phyloP scores from a whole-genome alignment of 1,284 basidiomycete genomes.

The Cryptococcus floricola region DNA sequence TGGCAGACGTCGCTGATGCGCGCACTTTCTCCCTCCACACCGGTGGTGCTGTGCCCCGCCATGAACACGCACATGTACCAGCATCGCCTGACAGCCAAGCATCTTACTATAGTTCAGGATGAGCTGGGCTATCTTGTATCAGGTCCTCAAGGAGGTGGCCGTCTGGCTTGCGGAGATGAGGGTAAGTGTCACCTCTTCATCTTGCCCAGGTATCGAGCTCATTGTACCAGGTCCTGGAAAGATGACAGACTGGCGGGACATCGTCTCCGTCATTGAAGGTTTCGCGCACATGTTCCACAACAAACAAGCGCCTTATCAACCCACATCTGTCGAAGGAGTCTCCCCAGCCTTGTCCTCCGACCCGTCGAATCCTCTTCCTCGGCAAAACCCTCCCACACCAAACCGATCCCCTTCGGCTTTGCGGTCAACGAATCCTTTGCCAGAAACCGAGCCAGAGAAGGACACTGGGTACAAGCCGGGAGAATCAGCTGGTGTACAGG shows the following conservation, averaged over 20 bases:
- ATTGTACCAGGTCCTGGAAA: conserved; percentile 70
- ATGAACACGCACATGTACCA: conserved; percentile 99
- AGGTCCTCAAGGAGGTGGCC: conserved; percentile 58
- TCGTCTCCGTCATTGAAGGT: neutral
- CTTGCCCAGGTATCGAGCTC: neutral
- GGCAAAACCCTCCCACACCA: conserved; percentile 5
- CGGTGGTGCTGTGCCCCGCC: conserved; percentile 87
- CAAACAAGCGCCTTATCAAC: neutral
- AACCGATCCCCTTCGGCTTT: neutral
- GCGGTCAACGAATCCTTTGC: neutral
- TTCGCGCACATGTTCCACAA: neutral
- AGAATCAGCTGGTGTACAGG: neutral
- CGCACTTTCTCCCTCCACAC: conserved; percentile 73
- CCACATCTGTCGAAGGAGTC: conserved; percentile 66
- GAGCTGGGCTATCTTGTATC: conserved; percentile 73
- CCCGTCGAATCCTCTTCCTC: conserved; percentile 50
- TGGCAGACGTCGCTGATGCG: conserved; percentile 81
- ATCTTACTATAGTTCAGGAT: conserved; percentile 66
- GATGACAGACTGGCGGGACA: conserved; percentile 76
- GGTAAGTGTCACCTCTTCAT: conserved; percentile 56
- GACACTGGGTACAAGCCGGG: neutral
- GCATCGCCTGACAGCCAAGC: conserved; percentile 84
- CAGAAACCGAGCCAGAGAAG: neutral
- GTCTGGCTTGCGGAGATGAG: conserved; percentile 85
- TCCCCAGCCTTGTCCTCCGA: conserved; percentile 37